Percentiles rank a stretch among this genome's conserved stretches.
phyloP scores from a whole-genome alignment of 257 asterid species.

The Leonotis leonurus region DNA sequence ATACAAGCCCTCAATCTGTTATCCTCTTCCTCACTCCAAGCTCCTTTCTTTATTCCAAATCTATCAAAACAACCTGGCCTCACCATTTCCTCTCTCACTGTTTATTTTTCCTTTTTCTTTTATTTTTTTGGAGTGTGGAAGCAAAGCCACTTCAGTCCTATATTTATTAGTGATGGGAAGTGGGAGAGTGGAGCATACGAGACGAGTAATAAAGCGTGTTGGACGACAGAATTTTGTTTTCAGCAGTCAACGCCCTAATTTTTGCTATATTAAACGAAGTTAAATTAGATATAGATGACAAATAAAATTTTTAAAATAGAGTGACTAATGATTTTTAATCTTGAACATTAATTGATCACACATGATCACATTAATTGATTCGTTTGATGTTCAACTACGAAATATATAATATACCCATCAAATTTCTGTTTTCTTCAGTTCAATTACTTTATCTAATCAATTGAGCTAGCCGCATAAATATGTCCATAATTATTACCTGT shows the following conservation, averaged over 20 bases:
- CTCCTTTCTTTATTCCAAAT: constrained; percentile 36
- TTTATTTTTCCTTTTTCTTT: not conserved
- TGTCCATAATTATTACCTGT: not conserved
- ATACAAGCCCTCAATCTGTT: constrained; percentile 27
- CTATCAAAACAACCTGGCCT: constrained; percentile 23
- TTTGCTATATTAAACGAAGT: not conserved
- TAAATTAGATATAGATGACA: no score
- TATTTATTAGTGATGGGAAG: not conserved
- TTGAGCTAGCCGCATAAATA: no score
- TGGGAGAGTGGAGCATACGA: no score
- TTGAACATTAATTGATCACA: no score
- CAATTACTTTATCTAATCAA: no score
- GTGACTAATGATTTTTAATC: no score
- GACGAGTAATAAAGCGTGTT: no score
- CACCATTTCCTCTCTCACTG: constrained; percentile 23
- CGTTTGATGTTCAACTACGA: no score
- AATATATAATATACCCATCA: no score
- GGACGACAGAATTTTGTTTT: not conserved
- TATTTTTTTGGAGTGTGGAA: not conserved
- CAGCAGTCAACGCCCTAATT: constrained; percentile 3
- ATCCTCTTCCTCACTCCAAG: constrained; percentile 42
- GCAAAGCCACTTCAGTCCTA: not conserved
- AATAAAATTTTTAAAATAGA: no score
- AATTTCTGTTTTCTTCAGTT: no score
- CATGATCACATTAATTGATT: no score